Conservation (phyloP, 2,329 filamentous ascomycete species). For the Pseudogymnoascus sp. region DNA sequence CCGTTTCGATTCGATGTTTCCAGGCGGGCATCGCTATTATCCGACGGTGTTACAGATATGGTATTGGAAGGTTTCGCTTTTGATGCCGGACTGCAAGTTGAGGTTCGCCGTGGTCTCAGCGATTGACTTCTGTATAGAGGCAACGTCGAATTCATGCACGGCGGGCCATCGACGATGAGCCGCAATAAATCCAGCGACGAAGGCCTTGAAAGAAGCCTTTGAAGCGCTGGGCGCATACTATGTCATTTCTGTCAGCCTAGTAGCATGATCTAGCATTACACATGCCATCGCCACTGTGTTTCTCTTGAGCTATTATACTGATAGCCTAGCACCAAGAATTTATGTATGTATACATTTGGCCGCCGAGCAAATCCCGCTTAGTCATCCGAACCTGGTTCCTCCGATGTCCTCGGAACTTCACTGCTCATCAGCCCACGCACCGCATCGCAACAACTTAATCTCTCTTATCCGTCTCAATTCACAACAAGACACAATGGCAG, state of each 20-base stretch:
- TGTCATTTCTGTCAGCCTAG: slow-evolving; percentile 10
- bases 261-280: slow-evolving; percentile 4
- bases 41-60: background rate
- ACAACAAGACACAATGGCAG: slow-evolving; percentile 26
- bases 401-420: slow-evolving; percentile 9
- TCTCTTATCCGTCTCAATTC: slow-evolving; percentile 9
- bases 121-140: slow-evolving; percentile 1
- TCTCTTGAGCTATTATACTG: background rate
- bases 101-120: background rate
- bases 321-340: background rate
- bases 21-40: background rate
- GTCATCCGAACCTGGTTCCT: background rate
- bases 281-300: slow-evolving; percentile 1
- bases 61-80: background rate
- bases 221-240: slow-evolving; percentile 24
- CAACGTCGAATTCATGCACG: slow-evolving; percentile 7
- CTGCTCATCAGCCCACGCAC: slow-evolving; percentile 8
- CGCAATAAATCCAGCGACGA: slow-evolving; percentile 22
- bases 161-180: slow-evolving; percentile 5
- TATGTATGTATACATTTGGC: background rate
- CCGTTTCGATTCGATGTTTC: background rate
- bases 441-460: slow-evolving; percentile 11
- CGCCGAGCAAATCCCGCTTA: background rate
- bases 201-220: slow-evolving; percentile 25
- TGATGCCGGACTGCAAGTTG: background rate